Base-by-base conservation (phyloP, 306 rosid species). In the Glycine soja region DNA sequence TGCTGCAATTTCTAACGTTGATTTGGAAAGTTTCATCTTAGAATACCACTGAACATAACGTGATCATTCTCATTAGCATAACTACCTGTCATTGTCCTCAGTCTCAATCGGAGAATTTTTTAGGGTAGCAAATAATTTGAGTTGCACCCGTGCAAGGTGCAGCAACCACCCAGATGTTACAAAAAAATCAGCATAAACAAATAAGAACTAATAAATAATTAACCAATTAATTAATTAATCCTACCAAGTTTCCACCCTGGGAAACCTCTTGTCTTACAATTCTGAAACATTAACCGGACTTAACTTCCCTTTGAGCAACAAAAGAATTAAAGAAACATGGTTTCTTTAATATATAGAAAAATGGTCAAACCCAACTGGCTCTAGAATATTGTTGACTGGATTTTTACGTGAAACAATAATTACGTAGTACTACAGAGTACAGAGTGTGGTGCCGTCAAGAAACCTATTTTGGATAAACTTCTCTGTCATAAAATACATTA, bases 231-330 rank as follows among this genome's bases (percentile, higher is more conserved):
- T 12, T 74, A 62, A 79, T 24, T 24, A 24, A 0, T 75, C 8
- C n/a, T 11, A 50, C 32, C 57, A 64, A 43, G 72, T 66, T 76
- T 80, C 76, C 74, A 14, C 53, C 7, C 15, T 4, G 70, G 79
- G 82, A 81, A 64, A 74, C 85, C 47, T 64, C 70, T 3, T 90
- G 91, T 84, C 86, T 24, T 52, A 50, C 66, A 76, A 85, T 82
- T 18, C 30, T 48, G 30, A 53, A 14, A 81, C 82, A 86, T 57
- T 64, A 67, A 13, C 46, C 79, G 24, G 72, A 58, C 70, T 24
- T 66, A 74, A 61, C 71, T 72, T 76, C 63, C 64, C 70, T 16
- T n/a, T 48, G 36, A 52, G 73, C 57, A 50, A 79, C 80, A 76
- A 83, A 56, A 79, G 30, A 24, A 24, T 24, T 24, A 24, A 24